Conservation (phyloP, 1,284 basidiomycete species). For the Uromyces viciae-fabae region DNA sequence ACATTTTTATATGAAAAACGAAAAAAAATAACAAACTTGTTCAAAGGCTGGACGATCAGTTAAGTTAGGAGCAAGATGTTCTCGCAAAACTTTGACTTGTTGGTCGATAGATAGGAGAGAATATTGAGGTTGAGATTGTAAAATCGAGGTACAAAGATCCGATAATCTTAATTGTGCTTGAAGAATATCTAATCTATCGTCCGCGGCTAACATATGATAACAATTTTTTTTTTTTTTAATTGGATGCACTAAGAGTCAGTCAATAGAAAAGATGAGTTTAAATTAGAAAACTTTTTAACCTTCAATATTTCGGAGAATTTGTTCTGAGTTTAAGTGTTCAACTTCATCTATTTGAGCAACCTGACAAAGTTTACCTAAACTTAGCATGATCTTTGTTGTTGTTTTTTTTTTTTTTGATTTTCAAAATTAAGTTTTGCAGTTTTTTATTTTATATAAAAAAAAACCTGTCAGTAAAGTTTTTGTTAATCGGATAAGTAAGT, state of each 20-base stretch:
- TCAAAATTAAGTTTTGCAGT: neutral
- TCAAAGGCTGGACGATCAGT: conserved; percentile 29
- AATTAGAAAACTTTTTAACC: too few species aligned
- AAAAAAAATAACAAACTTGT: conserved; percentile 45
- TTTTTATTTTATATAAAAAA: conserved; percentile 1
- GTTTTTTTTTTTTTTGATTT: too few species aligned
- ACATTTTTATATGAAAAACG: too few species aligned
- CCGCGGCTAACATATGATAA: conserved; percentile 53
- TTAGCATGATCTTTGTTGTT: conserved; percentile 79
- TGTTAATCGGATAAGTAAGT: neutral
- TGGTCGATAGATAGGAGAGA: conserved; percentile 44
- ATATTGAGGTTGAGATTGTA: conserved; percentile 42
- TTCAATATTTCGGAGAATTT: conserved; percentile 54
- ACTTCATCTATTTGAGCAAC: conserved; percentile 65
- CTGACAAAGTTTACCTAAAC: conserved; percentile 80
- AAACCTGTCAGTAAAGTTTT: neutral
- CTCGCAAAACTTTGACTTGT: conserved; percentile 45
- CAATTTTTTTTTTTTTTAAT: neutral
- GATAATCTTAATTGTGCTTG: conserved; percentile 60
- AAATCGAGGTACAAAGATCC: conserved; percentile 47
- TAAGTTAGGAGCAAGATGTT: conserved; percentile 38
- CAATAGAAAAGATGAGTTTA: too few species aligned
- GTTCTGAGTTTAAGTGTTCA: conserved; percentile 47
- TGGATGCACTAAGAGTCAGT: neutral
- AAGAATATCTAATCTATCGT: conserved; percentile 60